These are phyloP conservation scores for Diutina rugosa DNA, from an alignment of 1,139 yeast genomes.

Conservation along the genomic window DNA sequence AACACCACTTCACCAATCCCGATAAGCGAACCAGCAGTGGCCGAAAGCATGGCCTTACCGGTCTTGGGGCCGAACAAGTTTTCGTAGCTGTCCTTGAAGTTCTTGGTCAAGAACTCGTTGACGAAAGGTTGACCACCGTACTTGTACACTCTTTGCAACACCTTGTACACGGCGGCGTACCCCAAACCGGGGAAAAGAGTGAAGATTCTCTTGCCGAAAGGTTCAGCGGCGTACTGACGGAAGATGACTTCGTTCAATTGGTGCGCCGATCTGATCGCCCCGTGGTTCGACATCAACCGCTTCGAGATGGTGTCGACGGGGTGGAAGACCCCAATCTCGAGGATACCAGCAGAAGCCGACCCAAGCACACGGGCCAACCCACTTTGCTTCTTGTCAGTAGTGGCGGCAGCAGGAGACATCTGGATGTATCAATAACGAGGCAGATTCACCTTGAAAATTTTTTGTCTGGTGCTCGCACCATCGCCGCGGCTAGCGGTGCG, in stretches of 20 bases:
- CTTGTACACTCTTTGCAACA: conserved; percentile 93
- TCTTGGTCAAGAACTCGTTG: conserved; percentile 74
- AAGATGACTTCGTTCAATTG: conserved; percentile 81
- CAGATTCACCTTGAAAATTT: not conserved
- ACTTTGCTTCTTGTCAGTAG: conserved; percentile 71
- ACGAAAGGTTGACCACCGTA: conserved; percentile 99
- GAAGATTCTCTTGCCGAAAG: conserved; percentile 57
- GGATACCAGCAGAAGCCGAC: conserved; percentile 94
- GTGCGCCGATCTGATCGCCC: conserved; percentile 45
- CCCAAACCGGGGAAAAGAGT: conserved; percentile 97
- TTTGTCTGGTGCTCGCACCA: not conserved
- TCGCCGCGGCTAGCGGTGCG: not conserved
- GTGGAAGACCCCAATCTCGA: conserved; percentile 94
- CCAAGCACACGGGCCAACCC: conserved; percentile 89
- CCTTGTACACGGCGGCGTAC: conserved; percentile 94
- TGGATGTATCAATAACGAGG: not conserved
- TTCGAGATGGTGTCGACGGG: conserved; percentile 98
- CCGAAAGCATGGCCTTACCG: conserved; percentile 92
- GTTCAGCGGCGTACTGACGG: conserved; percentile 64
- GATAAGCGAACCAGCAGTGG: conserved; percentile 92
- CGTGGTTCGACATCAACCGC: conserved; percentile 92
- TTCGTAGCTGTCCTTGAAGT: conserved; percentile 64
- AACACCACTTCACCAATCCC: conserved; percentile 97
- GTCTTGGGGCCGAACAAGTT: conserved; percentile 79
- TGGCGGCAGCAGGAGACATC: conserved; percentile 23